Percentiles rank a stretch among this genome's conserved stretches.
phyloP scores from a whole-genome alignment of 495 filamentous ascomycete species.

The Hyaloscypha bicolor region DNA sequence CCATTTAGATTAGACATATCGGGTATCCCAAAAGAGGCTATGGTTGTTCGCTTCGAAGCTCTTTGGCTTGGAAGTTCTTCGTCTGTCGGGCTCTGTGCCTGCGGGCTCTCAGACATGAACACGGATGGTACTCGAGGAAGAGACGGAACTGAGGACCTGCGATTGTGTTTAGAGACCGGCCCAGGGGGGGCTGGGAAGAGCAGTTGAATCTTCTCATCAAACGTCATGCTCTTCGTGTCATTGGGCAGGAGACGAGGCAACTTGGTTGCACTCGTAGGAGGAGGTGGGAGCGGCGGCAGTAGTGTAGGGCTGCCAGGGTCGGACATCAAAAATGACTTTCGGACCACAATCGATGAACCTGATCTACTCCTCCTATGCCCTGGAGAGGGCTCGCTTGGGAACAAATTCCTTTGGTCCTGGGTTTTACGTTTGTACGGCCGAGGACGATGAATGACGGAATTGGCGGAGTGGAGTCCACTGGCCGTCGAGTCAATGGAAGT shows the following conservation, averaged over 20 bases:
- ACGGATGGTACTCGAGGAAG: conserved; percentile 26
- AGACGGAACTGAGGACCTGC: conserved; percentile 45
- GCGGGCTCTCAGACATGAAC: conserved; percentile 18
- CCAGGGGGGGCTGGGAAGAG: conserved; percentile 47
- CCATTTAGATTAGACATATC: conserved; percentile 2
- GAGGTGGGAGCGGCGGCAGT: conserved; percentile 43
- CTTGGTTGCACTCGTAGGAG: conserved; percentile 41
- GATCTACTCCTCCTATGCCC: conserved; percentile 49
- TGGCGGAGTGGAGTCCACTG: conserved; percentile 34
- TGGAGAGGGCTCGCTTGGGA: conserved; percentile 43
- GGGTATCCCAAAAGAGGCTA: conserved; percentile 23
- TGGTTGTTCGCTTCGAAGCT: conserved; percentile 28
- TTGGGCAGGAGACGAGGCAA: conserved; percentile 40
- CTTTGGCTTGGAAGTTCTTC: conserved; percentile 12
- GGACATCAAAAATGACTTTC: conserved; percentile 45
- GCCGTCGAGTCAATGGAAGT: conserved; percentile 12
- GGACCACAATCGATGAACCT: conserved; percentile 40
- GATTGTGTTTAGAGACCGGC: conserved; percentile 28
- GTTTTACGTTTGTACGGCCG: conserved; percentile 52
- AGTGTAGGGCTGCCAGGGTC: conserved; percentile 50
- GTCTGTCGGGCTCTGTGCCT: conserved; percentile 15
- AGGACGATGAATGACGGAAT: conserved; percentile 48
- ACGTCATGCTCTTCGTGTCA: conserved; percentile 55
- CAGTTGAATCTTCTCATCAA: conserved; percentile 51
- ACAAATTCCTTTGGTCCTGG: conserved; percentile 41